These are phyloP conservation scores for Eucalyptus polybractea DNA, from an alignment of 345 rosid genomes.

Conservation along the genomic window DNA sequence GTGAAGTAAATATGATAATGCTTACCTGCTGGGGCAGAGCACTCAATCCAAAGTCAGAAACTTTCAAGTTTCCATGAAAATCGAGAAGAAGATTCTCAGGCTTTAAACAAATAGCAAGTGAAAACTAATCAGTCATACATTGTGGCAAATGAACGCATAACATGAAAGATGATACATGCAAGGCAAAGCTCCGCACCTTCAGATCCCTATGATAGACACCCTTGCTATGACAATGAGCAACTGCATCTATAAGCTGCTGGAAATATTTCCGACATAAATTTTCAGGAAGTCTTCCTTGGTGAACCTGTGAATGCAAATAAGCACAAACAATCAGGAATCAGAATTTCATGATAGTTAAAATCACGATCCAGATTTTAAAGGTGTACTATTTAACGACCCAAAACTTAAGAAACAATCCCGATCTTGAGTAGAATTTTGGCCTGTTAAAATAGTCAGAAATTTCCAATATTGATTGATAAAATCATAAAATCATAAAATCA, in stretches of 20 bases:
- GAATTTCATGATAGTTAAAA: neutral
- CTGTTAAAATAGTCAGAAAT: neutral
- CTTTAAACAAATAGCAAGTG: conserved; percentile 7
- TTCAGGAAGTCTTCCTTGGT: conserved; percentile 58
- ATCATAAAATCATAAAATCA: neutral
- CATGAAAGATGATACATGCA: neutral
- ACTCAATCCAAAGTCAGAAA: conserved; percentile 73
- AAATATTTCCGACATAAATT: conserved; percentile 62
- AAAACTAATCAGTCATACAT: neutral
- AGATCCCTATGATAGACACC: conserved; percentile 94
- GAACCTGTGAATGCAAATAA: conserved; percentile 33
- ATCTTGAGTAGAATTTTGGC: neutral
- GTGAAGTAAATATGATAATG: neutral
- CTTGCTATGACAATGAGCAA: conserved; percentile 81
- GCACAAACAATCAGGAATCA: neutral
- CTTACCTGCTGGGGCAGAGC: conserved; percentile 56
- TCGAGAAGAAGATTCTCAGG: conserved; percentile 78
- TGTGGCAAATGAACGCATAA: neutral
- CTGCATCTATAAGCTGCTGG: conserved; percentile 93
- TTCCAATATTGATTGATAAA: neutral
- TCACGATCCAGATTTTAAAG: neutral
- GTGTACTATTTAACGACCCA: neutral
- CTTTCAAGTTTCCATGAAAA: conserved; percentile 47
- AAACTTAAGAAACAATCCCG: neutral
- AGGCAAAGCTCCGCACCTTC: conserved; percentile 29